Evolutionary conservation across 1,139 yeast species (phyloP).

Genomic region (Lizanozyma gosingica): DNA sequence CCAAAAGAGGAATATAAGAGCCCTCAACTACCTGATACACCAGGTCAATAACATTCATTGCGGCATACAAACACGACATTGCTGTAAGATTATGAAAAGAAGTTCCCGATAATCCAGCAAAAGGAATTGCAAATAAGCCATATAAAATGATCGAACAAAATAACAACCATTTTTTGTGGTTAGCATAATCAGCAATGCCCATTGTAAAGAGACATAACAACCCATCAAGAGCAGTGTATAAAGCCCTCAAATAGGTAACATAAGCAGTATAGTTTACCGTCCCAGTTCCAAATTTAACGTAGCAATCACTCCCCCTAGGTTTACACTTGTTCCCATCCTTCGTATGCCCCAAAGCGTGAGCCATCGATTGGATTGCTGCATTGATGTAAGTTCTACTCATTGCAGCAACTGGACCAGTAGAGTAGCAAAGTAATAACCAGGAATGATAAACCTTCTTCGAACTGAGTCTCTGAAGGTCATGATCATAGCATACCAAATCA

Average conservation of each 20-base stretch:
- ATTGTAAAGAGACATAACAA: constrained; percentile 26
- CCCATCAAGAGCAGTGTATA: constrained; percentile 33
- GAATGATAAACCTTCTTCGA: not conserved
- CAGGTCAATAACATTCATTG: constrained; percentile 22
- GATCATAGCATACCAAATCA: constrained; percentile 1
- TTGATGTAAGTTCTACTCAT: constrained; percentile 37
- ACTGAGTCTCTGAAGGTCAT: constrained; percentile 1
- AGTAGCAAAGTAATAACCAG: constrained; percentile 14
- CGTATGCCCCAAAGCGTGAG: constrained; percentile 23
- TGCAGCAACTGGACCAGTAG: constrained; percentile 37
- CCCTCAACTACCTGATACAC: constrained; percentile 34
- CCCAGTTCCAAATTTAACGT: constrained; percentile 26
- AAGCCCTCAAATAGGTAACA: constrained; percentile 30
- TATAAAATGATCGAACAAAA: constrained; percentile 22
- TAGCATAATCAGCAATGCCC: constrained; percentile 38
- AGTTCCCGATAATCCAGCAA: constrained; percentile 21
- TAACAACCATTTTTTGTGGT: constrained; percentile 26
- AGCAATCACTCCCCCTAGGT: constrained; percentile 29
- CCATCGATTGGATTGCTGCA: constrained; percentile 33
- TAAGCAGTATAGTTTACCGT: constrained; percentile 28
- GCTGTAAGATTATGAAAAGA: constrained; percentile 16
- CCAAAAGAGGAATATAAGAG: constrained; percentile 34
- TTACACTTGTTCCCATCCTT: constrained; percentile 18
- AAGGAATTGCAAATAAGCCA: constrained; percentile 31
- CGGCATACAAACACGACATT: constrained; percentile 23